Percentiles rank a stretch among this genome's conserved stretches.
These are phyloP conservation scores for Marasmius tenuissimus DNA, from an alignment of 1,284 basidiomycete genomes.

Conservation along the genomic window DNA sequence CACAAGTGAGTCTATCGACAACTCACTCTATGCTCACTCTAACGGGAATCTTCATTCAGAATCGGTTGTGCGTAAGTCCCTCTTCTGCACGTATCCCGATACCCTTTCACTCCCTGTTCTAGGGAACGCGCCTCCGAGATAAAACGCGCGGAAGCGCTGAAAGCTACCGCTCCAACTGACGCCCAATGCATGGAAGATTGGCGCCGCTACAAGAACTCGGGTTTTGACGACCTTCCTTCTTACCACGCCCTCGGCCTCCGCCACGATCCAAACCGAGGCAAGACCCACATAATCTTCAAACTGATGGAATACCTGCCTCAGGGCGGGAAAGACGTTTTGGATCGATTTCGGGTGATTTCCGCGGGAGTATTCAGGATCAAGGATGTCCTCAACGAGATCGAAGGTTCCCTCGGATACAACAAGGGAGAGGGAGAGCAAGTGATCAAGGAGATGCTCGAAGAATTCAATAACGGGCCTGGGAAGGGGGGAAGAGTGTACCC, in stretches of 20 bases:
- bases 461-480: not conserved
- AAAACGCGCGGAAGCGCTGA: not conserved
- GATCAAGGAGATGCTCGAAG: not conserved
- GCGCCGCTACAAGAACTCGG: not conserved
- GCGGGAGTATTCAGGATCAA: not conserved
- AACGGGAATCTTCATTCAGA: not conserved
- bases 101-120: not conserved
- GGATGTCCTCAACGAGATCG: not conserved
- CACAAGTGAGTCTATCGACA: not conserved
- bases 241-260: not conserved
- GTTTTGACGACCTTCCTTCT: not conserved
- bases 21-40: not conserved
- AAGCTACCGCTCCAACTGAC: not conserved
- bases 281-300: not conserved
- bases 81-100: too few relatives aligned
- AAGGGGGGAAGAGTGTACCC: not conserved
- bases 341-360: constrained; percentile 1
- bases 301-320: not conserved
- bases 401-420: not conserved
- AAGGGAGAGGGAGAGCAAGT: not conserved
- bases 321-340: not conserved
- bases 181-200: not conserved
- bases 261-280: not conserved
- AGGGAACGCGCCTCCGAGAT: not conserved
- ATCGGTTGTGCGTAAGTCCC: not conserved